Base-by-base conservation (phyloP, 78 protist species). In the Pelomyxa schiedti region DNA sequence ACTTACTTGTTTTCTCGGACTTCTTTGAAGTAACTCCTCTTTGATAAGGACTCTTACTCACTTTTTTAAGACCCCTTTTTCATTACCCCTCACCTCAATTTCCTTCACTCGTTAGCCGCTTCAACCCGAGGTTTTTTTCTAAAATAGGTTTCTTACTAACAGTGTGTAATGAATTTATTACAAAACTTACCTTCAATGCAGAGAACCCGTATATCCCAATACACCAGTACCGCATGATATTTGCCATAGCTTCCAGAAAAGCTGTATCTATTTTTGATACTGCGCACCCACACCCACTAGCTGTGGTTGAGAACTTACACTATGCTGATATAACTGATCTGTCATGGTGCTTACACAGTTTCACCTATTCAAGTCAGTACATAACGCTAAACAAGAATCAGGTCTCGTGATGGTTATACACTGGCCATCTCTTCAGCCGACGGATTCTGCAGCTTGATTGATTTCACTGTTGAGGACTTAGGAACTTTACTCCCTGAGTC, bases 211-310 rank as follows among this genome's bases (percentile, higher is more conserved):
- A 26, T 0, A 35, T 39, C 67, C 30, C 70, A 43, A 28, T 41
- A 1, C 41, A 70, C 65, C 42, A 70, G 35, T 47, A 77, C 81
- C 73, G 81, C 39, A 47, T 47, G 38, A 30, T 77, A 40, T 77
- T 47, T 38, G 81, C 81, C 0, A 70, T 77, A 8, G 75, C 74
- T 40, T 63, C 68, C n/a, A 1, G 32, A 39, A 70, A 77, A 32
- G 39, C 76, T 36, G 9, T 77, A 24, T 0, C 39, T 36, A 2
- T 77, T 1, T 77, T 64, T 39, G 81, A 77, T 58, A 42, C 75
- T 37, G 29, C 38, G 70, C 40, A 0, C 1, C 4, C 8, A 3
- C 3, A 1, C 40, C 36, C 66, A 0, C 32, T 30, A 35, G 32
- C 64, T 5, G 1, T 37, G 0, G 43, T 32, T 35, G 1, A 16